These are phyloP conservation scores for Sclerotinia borealis DNA, from an alignment of 2,329 filamentous ascomycete genomes.

Conservation along the genomic window DNA sequence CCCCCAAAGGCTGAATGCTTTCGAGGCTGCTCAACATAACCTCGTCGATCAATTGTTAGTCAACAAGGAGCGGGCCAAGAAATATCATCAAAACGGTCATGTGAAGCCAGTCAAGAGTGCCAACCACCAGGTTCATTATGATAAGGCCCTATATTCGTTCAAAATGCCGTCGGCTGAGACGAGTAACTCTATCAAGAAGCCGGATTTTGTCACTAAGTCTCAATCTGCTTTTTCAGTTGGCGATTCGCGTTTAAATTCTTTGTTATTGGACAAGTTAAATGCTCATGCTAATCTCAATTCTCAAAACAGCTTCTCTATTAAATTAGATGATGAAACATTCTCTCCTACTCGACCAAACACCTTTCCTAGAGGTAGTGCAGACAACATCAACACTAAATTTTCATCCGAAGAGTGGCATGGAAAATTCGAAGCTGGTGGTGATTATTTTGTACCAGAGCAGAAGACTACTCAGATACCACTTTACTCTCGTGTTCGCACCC, in stretches of 20 bases:
- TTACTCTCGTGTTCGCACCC: conserved; percentile 19
- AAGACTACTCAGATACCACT: conserved; percentile 16
- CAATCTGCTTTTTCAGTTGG: conserved; percentile 12
- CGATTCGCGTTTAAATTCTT: conserved; percentile 11
- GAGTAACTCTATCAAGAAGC: conserved; percentile 20
- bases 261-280: conserved; percentile 9
- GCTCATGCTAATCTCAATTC: conserved; percentile 22
- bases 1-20: conserved; percentile 20
- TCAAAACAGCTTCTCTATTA: conserved; percentile 37
- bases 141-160: conserved; percentile 7
- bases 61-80: conserved; percentile 18
- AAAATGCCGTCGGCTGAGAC: conserved; percentile 10
- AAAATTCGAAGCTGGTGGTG: conserved; percentile 30
- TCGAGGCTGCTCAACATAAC: conserved; percentile 23
- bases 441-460: conserved; percentile 28
- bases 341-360: conserved; percentile 33
- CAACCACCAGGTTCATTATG: background rate
- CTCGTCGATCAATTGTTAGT: conserved; percentile 23
- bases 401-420: conserved; percentile 42
- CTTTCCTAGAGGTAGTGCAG: conserved; percentile 47
- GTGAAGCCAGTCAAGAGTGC: background rate
- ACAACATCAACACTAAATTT: conserved; percentile 59
- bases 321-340: conserved; percentile 40
- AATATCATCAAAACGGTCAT: background rate
- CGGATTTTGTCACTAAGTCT: conserved; percentile 12